Base-by-base conservation (phyloP, 257 asterid genomes). In the Solanum neorickii region DNA sequence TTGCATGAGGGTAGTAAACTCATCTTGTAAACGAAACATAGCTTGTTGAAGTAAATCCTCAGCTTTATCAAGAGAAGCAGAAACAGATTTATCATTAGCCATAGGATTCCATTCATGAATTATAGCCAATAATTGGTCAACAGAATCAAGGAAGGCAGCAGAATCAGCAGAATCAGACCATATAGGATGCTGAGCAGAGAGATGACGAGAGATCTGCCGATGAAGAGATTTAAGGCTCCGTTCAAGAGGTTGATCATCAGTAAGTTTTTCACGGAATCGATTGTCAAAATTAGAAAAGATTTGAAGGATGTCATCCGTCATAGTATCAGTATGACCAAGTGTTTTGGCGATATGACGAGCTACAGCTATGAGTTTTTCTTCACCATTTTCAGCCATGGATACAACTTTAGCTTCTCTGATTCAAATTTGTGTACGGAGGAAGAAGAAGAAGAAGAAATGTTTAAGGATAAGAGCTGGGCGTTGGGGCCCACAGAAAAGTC, bases 281-380 rank as follows among this genome's bases (percentile, higher is more conserved):
- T 98, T 97, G 80, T 97, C 99, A 89, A 97, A 96, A 88, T 93
- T 96, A 89, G 99, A 97, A 88, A 95, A 97, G 6, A 97, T 95
- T 89, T 97, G 95, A 82, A 97, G 93, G 27, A 97, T 97, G 83
- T 97, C 99, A 66, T 95, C 99, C 23, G 99, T 92, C 98, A 94
- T 97, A 86, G 92, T 95, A 87, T 95, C 98, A 39, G 94, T 94
- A 85, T 95, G 93, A 87, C 99, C 99, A 12, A 97, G 97, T 3
- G 98, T 93, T 90, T 93, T 96, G 12, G 99, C 99, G 74, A 97
- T 97, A 92, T 97, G 98, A 75, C 99, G 98, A 14, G 99, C 99
- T 3, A 96, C 96, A 12, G 97, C 98, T 49, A 96, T 94, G 31
- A 96, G 92, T 94, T 96, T 96, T 88, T 96, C 98, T 90, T 96